Evolutionary conservation across 2,329 filamentous ascomycete genomes (phyloP).

Genomic region (Fusarium pseudograminearum): DNA sequence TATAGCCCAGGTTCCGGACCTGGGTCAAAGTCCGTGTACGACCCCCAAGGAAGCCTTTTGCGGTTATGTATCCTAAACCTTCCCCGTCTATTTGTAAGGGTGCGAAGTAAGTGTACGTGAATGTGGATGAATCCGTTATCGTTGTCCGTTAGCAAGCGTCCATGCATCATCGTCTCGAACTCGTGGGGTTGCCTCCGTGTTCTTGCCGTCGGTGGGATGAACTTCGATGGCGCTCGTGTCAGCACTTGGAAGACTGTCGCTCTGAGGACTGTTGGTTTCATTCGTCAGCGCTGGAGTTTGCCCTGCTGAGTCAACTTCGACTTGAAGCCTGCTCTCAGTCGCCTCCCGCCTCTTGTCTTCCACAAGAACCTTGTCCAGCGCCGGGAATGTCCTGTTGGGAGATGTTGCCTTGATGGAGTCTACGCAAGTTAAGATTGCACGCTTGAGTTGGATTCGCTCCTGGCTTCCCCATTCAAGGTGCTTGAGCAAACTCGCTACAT

Average conservation of each 20-base stretch:
- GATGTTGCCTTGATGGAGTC: background rate
- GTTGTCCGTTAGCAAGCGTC: background rate
- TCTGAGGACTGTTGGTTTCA: conserved; percentile 77
- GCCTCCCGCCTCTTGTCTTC: background rate
- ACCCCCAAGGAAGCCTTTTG: conserved; percentile 13
- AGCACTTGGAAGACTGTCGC: conserved; percentile 73
- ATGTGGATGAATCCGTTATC: background rate
- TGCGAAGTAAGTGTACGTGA: conserved; percentile 1
- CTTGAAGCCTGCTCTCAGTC: conserved; percentile 49
- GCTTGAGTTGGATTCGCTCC: background rate
- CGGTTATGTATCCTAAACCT: conserved; percentile 12
- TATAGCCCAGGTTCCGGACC: conserved; percentile 36
- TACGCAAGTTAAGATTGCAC: background rate
- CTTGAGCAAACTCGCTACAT: conserved; percentile 80
- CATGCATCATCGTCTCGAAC: conserved; percentile 52
- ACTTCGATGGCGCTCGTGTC: conserved; percentile 66
- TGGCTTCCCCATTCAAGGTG: conserved; percentile 46
- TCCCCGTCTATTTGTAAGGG: conserved; percentile 32
- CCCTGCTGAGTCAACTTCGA: conserved; percentile 64
- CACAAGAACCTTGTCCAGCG: background rate
- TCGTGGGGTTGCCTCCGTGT: conserved; percentile 35
- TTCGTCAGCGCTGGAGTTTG: conserved; percentile 76
- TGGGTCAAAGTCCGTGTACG: conserved; percentile 24
- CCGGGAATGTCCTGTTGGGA: conserved; percentile 56
- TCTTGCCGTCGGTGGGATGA: conserved; percentile 48